phyloP scores from a whole-genome alignment of 495 filamentous ascomycete species.

The Penicillium waksmanii region DNA sequence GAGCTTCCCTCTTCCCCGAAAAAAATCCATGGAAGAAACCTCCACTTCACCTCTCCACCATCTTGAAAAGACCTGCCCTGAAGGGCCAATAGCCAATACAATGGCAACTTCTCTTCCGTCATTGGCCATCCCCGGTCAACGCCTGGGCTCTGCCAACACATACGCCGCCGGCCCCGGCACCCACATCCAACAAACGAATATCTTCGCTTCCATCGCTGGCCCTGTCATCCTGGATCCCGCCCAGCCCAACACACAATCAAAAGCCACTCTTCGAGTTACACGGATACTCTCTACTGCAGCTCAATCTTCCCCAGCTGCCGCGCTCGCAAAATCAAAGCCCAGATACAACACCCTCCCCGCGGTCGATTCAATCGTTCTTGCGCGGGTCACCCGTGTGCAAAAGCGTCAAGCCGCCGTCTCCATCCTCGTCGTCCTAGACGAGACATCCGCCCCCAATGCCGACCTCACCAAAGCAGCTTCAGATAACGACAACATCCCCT shows the following conservation, averaged over 20 bases:
- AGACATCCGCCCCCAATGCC: conserved; percentile 39
- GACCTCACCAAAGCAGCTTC: conserved; percentile 40
- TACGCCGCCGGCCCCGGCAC: conserved; percentile 79
- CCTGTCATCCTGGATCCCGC: conserved; percentile 55
- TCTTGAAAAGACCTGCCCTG: conserved; percentile 4
- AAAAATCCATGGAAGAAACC: background rate
- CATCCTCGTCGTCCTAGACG: conserved; percentile 76
- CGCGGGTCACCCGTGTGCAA: conserved; percentile 80
- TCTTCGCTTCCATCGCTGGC: conserved; percentile 75
- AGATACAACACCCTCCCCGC: conserved; percentile 74
- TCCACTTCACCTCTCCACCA: background rate
- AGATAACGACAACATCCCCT: conserved; percentile 54
- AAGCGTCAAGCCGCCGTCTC: conserved; percentile 79
- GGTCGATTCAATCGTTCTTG: conserved; percentile 79
- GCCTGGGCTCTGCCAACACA: conserved; percentile 66
- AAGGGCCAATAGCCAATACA: conserved; percentile 22
- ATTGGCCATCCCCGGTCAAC: conserved; percentile 69
- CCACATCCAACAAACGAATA: conserved; percentile 69
- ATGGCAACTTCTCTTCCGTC: conserved; percentile 40
- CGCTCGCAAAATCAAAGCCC: conserved; percentile 26
- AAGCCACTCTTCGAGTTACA: conserved; percentile 58
- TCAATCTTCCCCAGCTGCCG: conserved; percentile 16
- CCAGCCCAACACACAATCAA: conserved; percentile 53
- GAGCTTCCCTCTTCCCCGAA: conserved; percentile 19
- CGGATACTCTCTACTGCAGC: conserved; percentile 28